Evolutionary conservation across 2,329 filamentous ascomycete species (phyloP), one percentile per base, ranked within the genome.

Genomic region (Purpureocillium lavendulum): DNA sequence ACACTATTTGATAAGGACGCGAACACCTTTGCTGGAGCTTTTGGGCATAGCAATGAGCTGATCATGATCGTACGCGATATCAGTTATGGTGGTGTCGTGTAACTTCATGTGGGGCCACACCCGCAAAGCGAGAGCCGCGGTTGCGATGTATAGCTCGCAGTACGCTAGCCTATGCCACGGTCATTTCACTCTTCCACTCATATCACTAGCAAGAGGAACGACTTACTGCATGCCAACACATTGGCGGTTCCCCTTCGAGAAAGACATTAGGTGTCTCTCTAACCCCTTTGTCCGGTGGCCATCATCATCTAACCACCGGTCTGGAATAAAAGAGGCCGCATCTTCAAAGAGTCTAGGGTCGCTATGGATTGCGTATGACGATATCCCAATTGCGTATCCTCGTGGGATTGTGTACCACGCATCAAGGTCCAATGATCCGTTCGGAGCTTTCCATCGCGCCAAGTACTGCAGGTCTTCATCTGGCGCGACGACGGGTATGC

Each of bases 61-160:
- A 32, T 56, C 53, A 26, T 55, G 47, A 21, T 57, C 52, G 33
- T 56, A 57, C n/a, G 37, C 39, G 21, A 59, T 44, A 30, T 59
- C 56, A 18, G 50, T 45, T 15, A 48, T 42, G 1, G 48, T 51
- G 0, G 58, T 60, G 15, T 59, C 52, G 33, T 50, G 45, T 6
- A 59, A 46, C 12, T 37, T 42, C 44, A 54, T 45, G 14, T 47
- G 44, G 6, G 54, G 55, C 6, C 56, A 37, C 4, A 59, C 55
- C 2, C 55, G 50, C 33, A 60, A 38, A 7, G 49, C 47, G 33
- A 60, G 39, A 8, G 52, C 46, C 4, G 54, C 45, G 3, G 52
- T 30, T 4, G 44, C 36, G 7, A 56, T 41, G 10, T 26, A 26
- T 5, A 40, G 10, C 28, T 30, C 24, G 21, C 33, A 35, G 30